Evolutionary conservation across 2,329 filamentous ascomycete genomes (phyloP).

Genomic region (Sclerotinia glacialis): DNA sequence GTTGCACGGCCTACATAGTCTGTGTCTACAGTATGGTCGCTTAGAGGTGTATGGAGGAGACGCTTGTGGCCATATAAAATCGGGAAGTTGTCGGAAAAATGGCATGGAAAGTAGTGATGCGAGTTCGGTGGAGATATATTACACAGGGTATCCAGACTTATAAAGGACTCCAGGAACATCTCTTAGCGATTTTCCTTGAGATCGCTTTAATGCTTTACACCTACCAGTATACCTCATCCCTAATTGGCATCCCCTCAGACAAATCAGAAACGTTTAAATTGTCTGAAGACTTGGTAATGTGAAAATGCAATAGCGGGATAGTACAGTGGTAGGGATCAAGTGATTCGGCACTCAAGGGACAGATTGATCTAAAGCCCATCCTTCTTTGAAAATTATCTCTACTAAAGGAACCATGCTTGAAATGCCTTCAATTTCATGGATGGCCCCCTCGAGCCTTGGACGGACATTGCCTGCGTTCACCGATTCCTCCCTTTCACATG

Average conservation of each 20-base stretch:
- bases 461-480: not conserved
- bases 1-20: not conserved
- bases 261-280: not conserved
- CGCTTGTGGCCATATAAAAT: no score
- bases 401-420: not conserved
- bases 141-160: not conserved
- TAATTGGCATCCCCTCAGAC: not conserved
- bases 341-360: not conserved
- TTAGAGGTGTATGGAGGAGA: not conserved
- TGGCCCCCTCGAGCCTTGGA: not conserved
- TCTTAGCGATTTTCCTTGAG: not conserved
- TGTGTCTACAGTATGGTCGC: not conserved
- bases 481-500: not conserved
- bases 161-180: not conserved
- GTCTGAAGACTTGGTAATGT: not conserved
- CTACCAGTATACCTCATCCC: not conserved
- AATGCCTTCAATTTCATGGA: conserved; percentile 9
- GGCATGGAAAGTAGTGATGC: not conserved
- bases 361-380: not conserved
- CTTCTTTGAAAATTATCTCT: not conserved
- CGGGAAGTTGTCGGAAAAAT: not conserved
- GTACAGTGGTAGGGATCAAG: not conserved
- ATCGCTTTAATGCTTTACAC: not conserved
- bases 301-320: not conserved
- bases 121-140: not conserved